Evolutionary conservation across 2,329 filamentous ascomycete species (phyloP), one percentile per base, ranked within the genome.

Genomic region (Ophiostoma ips): DNA sequence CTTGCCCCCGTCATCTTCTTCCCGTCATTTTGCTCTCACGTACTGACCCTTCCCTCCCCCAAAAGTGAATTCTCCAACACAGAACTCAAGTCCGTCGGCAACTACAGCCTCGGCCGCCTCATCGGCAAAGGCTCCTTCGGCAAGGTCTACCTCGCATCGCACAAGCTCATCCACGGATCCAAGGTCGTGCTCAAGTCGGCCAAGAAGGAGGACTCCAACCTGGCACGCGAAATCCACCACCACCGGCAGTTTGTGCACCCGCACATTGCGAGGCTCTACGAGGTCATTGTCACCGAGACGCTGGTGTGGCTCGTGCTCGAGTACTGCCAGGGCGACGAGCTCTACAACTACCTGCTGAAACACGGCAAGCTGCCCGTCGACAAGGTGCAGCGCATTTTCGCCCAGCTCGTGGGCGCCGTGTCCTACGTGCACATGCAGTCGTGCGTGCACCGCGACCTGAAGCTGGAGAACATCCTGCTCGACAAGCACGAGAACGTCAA

Each of bases 121-220:
- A 95, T 98, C 63, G 92, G 92, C 58, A 98, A 96, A 64, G 92
- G 92, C 52, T 95, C 89, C 56, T 98, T 98, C 67, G 92, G 92
- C 60, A 96, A 95, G 69, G 92, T 98, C 61, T 98, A 98, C 66
- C 75, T 98, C 52, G 92, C 90, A 52, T 81, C 83, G 43, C 92
- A 98, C 67, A 96, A 95, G 67, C 87, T 98, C 66, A 96, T 87
- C 61, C 95, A 95, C 80, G 90, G 89, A 61, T 95, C 89, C 63
- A 96, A 95, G 87, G 92, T 98, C 59, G 92, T 98, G 34, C 86
- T 98, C 68, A 98, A 98, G 69, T 95, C 89, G 54, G 92, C 92
- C 55, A 90, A 92, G 64, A 95, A 95, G 66, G 84, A 89, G 63
- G 92, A 98, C 66, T 80, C 87, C 50, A 98, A 98, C 64, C 81